Conservation (phyloP, 495 filamentous ascomycete genomes). For the Aspergillus avenaceus region DNA sequence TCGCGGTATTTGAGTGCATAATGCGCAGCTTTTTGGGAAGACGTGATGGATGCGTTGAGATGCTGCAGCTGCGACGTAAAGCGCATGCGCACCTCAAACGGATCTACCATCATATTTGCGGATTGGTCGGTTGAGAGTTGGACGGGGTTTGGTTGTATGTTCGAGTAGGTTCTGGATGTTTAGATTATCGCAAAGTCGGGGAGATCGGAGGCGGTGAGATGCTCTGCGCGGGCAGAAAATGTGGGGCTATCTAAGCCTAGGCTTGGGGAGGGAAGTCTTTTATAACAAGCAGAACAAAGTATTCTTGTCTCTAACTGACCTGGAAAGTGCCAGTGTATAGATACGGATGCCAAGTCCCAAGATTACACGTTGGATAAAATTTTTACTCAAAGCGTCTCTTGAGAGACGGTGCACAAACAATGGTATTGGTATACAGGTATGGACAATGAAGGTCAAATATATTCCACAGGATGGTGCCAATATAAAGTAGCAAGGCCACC, state of each 20-base stretch:
- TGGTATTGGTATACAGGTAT: no score
- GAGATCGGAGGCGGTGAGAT: conserved; percentile 9
- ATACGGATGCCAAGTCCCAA: no score
- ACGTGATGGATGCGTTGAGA: conserved; percentile 82
- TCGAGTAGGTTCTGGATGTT: not conserved
- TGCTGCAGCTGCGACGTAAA: conserved; percentile 86
- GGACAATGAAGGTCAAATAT: not conserved
- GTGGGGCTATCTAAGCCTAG: conserved; percentile 5
- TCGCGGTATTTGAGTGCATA: conserved; percentile 92
- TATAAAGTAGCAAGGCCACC: no score
- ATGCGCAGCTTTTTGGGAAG: conserved; percentile 85
- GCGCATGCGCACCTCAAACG: conserved; percentile 96
- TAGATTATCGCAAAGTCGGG: not conserved
- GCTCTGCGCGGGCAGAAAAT: conserved; percentile 15
- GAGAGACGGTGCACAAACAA: no score
- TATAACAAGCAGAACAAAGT: no score
- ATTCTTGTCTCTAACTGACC: no score
- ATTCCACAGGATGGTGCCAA: no score
- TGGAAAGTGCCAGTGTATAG: no score
- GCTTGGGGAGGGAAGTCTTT: no score
- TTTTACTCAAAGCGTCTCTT: no score
- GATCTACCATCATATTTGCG: conserved; percentile 69
- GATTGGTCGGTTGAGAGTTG: not conserved
- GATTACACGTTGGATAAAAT: no score
- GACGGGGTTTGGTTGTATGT: not conserved